Evolutionary conservation across 2,329 filamentous ascomycete genomes (phyloP).

Genomic region (Xylaria sp.): DNA sequence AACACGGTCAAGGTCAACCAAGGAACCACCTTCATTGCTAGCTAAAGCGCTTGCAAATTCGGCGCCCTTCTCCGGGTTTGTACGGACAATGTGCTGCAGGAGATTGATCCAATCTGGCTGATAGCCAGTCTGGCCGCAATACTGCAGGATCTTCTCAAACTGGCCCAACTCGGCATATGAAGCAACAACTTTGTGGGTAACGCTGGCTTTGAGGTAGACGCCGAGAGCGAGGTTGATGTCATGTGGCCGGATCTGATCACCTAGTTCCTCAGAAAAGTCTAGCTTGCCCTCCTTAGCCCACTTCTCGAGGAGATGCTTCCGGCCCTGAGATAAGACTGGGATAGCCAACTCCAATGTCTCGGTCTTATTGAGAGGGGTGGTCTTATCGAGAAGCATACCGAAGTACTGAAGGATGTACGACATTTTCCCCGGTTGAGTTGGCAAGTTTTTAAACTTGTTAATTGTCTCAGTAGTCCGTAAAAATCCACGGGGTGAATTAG

Average conservation of each 20-base stretch:
- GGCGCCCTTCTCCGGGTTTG: slow-evolving; percentile 91
- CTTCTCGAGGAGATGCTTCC: slow-evolving; percentile 96
- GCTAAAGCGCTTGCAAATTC: slow-evolving; percentile 95
- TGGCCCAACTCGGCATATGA: slow-evolving; percentile 95
- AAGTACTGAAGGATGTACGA: slow-evolving; percentile 98
- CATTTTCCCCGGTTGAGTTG: slow-evolving; percentile 84
- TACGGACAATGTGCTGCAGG: slow-evolving; percentile 89
- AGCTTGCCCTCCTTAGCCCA: slow-evolving; percentile 98
- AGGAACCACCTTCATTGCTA: slow-evolving; percentile 85
- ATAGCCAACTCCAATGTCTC: slow-evolving; percentile 94
- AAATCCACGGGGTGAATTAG: slow-evolving; percentile 96
- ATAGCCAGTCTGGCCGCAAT: slow-evolving; percentile 85
- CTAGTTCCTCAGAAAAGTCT: slow-evolving; percentile 94
- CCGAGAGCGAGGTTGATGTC: slow-evolving; percentile 87
- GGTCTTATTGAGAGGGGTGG: slow-evolving; percentile 82
- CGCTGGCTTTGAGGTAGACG: slow-evolving; percentile 92
- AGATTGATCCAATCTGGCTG: slow-evolving; percentile 95
- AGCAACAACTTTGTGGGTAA: slow-evolving; percentile 93
- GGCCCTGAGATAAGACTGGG: slow-evolving; percentile 91
- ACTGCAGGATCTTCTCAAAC: slow-evolving; percentile 96
- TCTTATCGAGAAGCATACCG: slow-evolving; percentile 96
- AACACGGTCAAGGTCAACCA: slow-evolving; percentile 93
- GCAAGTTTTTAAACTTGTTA: slow-evolving; percentile 91
- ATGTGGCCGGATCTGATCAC: slow-evolving; percentile 90
- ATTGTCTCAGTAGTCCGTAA: slow-evolving; percentile 94